Percentiles rank a stretch among this genome's conserved stretches.
Evolutionary conservation across 371 early-diverging fungal species (phyloP).

Genomic region (Gilbertella persicaria): DNA sequence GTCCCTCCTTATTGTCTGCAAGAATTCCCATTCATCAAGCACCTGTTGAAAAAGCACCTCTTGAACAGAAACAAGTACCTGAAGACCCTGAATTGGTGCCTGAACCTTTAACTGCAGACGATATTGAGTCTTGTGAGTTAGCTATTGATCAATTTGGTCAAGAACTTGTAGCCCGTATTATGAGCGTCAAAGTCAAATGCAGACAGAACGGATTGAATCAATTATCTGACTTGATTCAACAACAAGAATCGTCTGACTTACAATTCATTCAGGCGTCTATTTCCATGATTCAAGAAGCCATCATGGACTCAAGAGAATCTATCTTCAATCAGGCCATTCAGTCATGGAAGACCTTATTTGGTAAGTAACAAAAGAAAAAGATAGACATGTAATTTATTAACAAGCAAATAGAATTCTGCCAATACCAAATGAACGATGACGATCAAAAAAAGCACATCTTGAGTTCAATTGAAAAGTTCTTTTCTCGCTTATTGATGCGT

Average conservation of each 20-base stretch:
- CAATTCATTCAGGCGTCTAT: slow-evolving; percentile 59
- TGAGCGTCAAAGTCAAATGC: slow-evolving; percentile 55
- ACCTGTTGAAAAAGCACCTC: background rate
- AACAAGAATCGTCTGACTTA: slow-evolving; percentile 1
- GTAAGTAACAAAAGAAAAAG: slow-evolving; percentile 14
- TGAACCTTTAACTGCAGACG: slow-evolving; percentile 54
- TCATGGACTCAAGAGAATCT: slow-evolving; percentile 70
- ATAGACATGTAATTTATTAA: no score
- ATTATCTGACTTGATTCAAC: slow-evolving; percentile 6
- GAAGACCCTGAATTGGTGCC: slow-evolving; percentile 34
- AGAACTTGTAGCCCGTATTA: slow-evolving; percentile 46
- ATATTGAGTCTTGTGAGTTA: slow-evolving; percentile 43
- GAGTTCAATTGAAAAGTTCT: slow-evolving; percentile 44
- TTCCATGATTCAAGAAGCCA: slow-evolving; percentile 55
- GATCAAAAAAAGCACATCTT: background rate
- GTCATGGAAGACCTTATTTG: slow-evolving; percentile 56
- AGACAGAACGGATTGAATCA: slow-evolving; percentile 52
- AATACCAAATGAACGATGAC: background rate
- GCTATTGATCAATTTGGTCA: slow-evolving; percentile 57
- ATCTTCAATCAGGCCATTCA: slow-evolving; percentile 49
- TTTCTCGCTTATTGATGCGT: slow-evolving; percentile 57
- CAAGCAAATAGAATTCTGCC: background rate
- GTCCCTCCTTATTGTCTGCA: slow-evolving; percentile 16
- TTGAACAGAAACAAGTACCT: slow-evolving; percentile 1
- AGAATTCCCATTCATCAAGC: slow-evolving; percentile 11